phyloP scores from a whole-genome alignment of 345 rosid species.

The Viola odorata region DNA sequence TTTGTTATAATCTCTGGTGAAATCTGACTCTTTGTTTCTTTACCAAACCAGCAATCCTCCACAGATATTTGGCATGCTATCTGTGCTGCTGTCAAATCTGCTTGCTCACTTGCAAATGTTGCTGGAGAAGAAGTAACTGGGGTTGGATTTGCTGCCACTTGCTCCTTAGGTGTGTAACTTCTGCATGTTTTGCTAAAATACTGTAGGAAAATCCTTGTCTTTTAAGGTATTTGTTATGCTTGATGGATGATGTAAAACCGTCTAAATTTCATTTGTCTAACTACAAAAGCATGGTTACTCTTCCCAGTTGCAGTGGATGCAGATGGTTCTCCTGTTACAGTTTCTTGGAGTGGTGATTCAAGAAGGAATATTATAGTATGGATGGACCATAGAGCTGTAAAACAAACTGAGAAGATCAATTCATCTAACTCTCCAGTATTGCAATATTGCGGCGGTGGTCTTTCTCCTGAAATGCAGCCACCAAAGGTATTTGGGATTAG shows the following conservation, averaged over 20 bases:
- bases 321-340: conserved; percentile 93
- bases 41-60: conserved; percentile 21
- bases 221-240: not conserved
- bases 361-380: conserved; percentile 88
- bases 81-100: conserved; percentile 79
- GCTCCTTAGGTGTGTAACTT: conserved; percentile 77
- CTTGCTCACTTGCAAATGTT: conserved; percentile 68
- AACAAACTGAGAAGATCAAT: conserved; percentile 90
- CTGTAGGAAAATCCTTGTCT: not conserved
- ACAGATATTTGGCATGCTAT: conserved; percentile 96
- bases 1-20: too few relatives aligned
- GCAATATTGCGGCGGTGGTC: conserved; percentile 89
- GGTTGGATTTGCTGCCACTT: conserved; percentile 87
- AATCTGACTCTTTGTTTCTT: not conserved
- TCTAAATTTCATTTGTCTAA: not conserved
- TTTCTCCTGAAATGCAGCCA: conserved; percentile 95
- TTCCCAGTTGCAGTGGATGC: conserved; percentile 90
- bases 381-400: conserved; percentile 99
- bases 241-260: conserved; percentile 1
- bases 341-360: conserved; percentile 95
- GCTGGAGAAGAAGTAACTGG: conserved; percentile 63
- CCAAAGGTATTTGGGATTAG: conserved; percentile 54
- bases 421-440: conserved; percentile 65
- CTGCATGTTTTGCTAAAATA: not conserved
- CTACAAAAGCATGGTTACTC: conserved; percentile 4